Evolutionary conservation across 2,329 filamentous ascomycete species (phyloP).

Genomic region (Trichoderma cornu-damae): DNA sequence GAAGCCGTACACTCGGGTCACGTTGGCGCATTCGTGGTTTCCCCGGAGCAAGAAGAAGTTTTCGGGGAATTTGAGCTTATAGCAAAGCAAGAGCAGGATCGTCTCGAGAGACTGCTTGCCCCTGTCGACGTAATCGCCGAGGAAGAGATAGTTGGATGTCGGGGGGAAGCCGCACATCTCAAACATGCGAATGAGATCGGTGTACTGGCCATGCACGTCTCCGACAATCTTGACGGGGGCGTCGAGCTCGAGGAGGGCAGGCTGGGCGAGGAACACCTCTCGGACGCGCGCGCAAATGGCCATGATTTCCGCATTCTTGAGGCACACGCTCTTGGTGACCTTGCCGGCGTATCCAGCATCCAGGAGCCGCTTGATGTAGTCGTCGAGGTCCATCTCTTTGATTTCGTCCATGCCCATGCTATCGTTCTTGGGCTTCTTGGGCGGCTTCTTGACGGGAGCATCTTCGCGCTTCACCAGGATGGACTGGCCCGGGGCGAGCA

Average conservation of each 20-base stretch:
- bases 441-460: conserved; percentile 52
- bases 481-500: conserved; percentile 74
- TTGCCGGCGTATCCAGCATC: conserved; percentile 96
- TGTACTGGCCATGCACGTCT: conserved; percentile 95
- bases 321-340: conserved; percentile 92
- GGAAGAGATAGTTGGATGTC: conserved; percentile 83
- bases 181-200: conserved; percentile 91
- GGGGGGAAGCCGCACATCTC: conserved; percentile 98
- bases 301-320: conserved; percentile 96
- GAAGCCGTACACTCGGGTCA: conserved; percentile 93
- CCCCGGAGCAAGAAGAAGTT: conserved; percentile 95
- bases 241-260: conserved; percentile 83
- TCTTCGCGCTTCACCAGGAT: conserved; percentile 82
- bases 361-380: conserved; percentile 90
- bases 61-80: conserved; percentile 95
- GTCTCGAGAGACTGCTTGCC: conserved; percentile 96
- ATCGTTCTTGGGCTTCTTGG: conserved; percentile 41
- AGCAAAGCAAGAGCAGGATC: conserved; percentile 85
- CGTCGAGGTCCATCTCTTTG: conserved; percentile 89
- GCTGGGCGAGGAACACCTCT: conserved; percentile 86
- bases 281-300: conserved; percentile 86
- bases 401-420: conserved; percentile 81
- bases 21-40: conserved; percentile 95
- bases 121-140: conserved; percentile 94
- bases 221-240: conserved; percentile 97